Evolutionary conservation across 2,329 filamentous ascomycete genomes (phyloP), one percentile per base, ranked within the genome.

Genomic region (Nothophoma quercina): DNA sequence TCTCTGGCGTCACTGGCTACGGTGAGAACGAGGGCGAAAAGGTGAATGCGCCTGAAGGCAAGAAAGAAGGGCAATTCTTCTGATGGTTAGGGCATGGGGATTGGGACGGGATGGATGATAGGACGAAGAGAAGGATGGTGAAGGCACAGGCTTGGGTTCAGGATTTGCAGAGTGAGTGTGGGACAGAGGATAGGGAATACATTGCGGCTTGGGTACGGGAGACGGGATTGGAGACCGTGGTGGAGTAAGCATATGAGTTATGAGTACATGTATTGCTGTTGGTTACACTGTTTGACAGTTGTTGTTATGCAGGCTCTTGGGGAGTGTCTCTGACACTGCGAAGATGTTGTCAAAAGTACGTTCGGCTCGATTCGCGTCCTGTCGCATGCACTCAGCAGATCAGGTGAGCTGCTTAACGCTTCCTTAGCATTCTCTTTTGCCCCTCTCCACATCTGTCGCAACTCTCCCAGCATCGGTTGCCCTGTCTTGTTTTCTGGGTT

Each of bases 1-100:
- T 73, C 5, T 69, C 68, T 3, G 71, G 72, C 4, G 58, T 75
- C 1, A 65, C 64, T 18, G 56, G 62, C 8, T 65, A 63, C 28
- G 56, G 63, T 12, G 51, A 67, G 22, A 51, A 61, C 8, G 58
- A 62, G 13, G 59, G 64, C n/a, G 57, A 68, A 33, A 47, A 47
- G 26, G n/a, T 43, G 4, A 26, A 53, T 30, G 53, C 34, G 40
- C 42, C 39, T 34, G 44, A 53, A 47, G 53, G 54, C 45, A 53
- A 55, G 53, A 61, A 63, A 23, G 53, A 50, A 18, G 45, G 51
- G 8, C 45, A 22, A 4, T 55, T 55, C 35, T 55, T 55, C 51
- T 55, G 50, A 53, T 53, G 50, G 50, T 53, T 47, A 32, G 38
- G 50, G 15, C 33, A 44, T 25, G 50, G 44, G 43, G 38, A 48